Percentiles rank a stretch among this genome's conserved stretches.
phyloP scores from a whole-genome alignment of 768 basidiomycete species.

The Suillus sp. region DNA sequence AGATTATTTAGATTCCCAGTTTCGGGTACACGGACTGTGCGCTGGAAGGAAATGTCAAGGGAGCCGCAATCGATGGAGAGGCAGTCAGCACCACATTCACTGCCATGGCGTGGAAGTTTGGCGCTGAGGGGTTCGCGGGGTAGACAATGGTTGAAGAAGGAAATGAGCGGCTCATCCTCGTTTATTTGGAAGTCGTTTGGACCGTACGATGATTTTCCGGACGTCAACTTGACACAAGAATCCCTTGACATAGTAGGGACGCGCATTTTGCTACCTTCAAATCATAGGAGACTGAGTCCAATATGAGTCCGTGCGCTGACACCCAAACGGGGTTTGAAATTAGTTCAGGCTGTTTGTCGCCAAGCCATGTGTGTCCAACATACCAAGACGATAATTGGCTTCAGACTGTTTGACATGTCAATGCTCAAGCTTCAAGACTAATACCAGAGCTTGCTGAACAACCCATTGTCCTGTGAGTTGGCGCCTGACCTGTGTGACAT shows the following conservation, averaged over 20 bases:
- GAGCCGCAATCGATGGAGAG: constrained; percentile 3
- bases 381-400: no score
- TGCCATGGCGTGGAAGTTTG: neutral
- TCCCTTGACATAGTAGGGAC: neutral
- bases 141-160: neutral
- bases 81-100: neutral
- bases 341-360: no score
- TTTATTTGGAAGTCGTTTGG: neutral
- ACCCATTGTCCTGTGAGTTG: neutral
- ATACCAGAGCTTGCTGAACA: neutral
- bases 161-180: neutral
- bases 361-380: no score
- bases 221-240: neutral
- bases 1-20: neutral
- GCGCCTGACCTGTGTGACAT: neutral
- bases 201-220: neutral
- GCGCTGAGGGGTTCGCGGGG: constrained; percentile 1
- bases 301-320: neutral
- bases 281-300: neutral
- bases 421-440: no score
- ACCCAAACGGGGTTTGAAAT: neutral
- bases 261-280: neutral
- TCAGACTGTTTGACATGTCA: no score
- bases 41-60: neutral
- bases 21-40: constrained; percentile 4